phyloP scores from a whole-genome alignment of 2,329 filamentous ascomycete genomes.

The Neonectria punicea region DNA sequence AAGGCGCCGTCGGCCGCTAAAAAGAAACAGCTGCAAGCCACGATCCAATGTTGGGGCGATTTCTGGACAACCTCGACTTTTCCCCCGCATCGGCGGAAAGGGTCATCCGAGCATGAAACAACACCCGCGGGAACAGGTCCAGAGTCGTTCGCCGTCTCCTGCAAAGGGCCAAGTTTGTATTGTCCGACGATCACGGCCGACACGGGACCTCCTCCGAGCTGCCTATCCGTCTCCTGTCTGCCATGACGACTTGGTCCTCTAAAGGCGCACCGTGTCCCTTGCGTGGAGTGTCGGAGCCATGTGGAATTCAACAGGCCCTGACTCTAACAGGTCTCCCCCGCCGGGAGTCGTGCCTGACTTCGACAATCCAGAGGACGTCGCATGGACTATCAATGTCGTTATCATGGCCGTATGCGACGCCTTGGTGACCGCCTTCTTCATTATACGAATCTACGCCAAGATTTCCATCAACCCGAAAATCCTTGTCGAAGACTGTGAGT shows the following conservation, averaged over 20 bases:
- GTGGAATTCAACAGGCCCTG: constrained; percentile 40
- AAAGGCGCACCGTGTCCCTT: not conserved
- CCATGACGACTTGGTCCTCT: constrained; percentile 11
- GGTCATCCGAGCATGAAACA: not conserved
- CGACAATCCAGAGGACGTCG: constrained; percentile 31
- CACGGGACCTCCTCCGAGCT: not conserved
- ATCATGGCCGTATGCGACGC: constrained; percentile 24
- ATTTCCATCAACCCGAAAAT: constrained; percentile 26
- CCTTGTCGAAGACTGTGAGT: constrained; percentile 34
- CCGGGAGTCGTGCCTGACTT: constrained; percentile 34
- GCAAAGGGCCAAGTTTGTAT: not conserved
- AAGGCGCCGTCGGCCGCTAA: not conserved
- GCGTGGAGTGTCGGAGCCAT: constrained; percentile 23
- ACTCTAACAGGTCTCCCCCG: constrained; percentile 37
- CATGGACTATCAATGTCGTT: constrained; percentile 32
- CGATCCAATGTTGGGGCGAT: not conserved
- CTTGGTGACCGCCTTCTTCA: constrained; percentile 25
- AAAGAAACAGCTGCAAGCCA: not conserved
- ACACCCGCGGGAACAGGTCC: not conserved
- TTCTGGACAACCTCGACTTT: not conserved
- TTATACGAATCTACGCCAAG: constrained; percentile 32
- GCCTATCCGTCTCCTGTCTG: not conserved
- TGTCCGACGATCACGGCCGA: not conserved
- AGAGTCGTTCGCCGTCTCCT: not conserved
- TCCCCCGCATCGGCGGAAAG: not conserved